phyloP scores from a whole-genome alignment of 371 early-diverging fungal genomes.

The Lichtheimia hyalospora region DNA sequence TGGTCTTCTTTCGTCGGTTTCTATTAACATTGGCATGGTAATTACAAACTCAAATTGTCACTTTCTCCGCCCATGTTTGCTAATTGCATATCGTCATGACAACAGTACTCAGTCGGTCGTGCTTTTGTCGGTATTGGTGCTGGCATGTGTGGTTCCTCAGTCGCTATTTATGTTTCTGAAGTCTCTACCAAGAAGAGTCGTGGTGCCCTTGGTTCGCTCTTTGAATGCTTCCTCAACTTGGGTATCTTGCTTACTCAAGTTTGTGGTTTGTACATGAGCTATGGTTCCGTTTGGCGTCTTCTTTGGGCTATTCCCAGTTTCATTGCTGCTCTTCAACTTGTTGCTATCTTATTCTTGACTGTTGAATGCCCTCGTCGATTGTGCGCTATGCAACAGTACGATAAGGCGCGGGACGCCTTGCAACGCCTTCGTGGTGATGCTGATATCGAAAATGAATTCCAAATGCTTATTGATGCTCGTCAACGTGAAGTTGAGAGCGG shows the following conservation, averaged over 20 bases:
- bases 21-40: slow-evolving; percentile 45
- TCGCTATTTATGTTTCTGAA: slow-evolving; percentile 78
- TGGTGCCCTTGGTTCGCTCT: slow-evolving; percentile 66
- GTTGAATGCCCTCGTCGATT: slow-evolving; percentile 82
- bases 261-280: slow-evolving; percentile 64
- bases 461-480: slow-evolving; percentile 20
- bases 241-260: slow-evolving; percentile 76
- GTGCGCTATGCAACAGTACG: slow-evolving; percentile 49
- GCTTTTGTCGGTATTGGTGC: slow-evolving; percentile 83
- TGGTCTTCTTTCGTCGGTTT: slow-evolving; percentile 35
- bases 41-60: slow-evolving; percentile 1
- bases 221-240: slow-evolving; percentile 63
- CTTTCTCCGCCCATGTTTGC: background rate
- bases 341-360: slow-evolving; percentile 60
- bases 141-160: slow-evolving; percentile 62
- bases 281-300: slow-evolving; percentile 66
- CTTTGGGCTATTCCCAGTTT: slow-evolving; percentile 60
- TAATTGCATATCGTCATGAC: background rate
- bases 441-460: slow-evolving; percentile 42
- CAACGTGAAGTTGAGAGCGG: slow-evolving; percentile 31
- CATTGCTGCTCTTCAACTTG: slow-evolving; percentile 62
- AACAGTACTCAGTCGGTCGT: slow-evolving; percentile 66
- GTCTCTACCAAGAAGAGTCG: slow-evolving; percentile 74
- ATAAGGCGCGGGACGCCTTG: slow-evolving; percentile 57
- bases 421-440: slow-evolving; percentile 59